Evolutionary conservation across 257 asterid genomes (phyloP).

Genomic region (Solanum rostratum): DNA sequence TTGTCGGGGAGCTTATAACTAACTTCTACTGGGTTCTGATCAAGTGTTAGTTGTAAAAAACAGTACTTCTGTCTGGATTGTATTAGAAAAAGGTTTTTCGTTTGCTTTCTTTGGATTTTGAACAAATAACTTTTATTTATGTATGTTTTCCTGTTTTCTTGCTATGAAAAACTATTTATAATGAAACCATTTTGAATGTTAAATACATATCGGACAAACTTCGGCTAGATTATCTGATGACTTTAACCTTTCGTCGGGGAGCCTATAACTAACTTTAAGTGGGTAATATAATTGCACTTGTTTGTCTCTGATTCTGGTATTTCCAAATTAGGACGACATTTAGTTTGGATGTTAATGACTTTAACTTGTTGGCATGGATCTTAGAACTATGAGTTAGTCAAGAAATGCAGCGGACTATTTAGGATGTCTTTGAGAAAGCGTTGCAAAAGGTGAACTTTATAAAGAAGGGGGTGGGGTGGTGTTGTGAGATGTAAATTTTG

Average conservation of each 20-base stretch:
- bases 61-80: conserved; percentile 73
- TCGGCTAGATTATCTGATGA: neutral
- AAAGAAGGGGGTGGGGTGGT: neutral
- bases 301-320: neutral
- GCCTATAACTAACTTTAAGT: neutral
- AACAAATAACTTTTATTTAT: neutral
- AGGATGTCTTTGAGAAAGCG: neutral
- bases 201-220: neutral
- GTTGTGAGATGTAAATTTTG: neutral
- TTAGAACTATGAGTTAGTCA: neutral
- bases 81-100: conserved; percentile 51
- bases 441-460: neutral
- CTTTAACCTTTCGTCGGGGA: neutral
- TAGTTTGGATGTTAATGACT: neutral
- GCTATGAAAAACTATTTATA: neutral
- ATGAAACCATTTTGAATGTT: neutral
- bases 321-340: neutral
- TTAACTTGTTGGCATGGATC: neutral
- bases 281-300: neutral
- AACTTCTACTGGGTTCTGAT: conserved; percentile 26
- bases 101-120: neutral
- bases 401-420: neutral
- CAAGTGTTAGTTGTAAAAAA: conserved; percentile 71
- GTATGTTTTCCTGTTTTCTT: neutral
- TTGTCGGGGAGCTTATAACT: neutral